Percentiles rank a stretch among this genome's conserved stretches.
phyloP scores from a whole-genome alignment of 306 rosid genomes.

The Notholithocarpus densiflorus region DNA sequence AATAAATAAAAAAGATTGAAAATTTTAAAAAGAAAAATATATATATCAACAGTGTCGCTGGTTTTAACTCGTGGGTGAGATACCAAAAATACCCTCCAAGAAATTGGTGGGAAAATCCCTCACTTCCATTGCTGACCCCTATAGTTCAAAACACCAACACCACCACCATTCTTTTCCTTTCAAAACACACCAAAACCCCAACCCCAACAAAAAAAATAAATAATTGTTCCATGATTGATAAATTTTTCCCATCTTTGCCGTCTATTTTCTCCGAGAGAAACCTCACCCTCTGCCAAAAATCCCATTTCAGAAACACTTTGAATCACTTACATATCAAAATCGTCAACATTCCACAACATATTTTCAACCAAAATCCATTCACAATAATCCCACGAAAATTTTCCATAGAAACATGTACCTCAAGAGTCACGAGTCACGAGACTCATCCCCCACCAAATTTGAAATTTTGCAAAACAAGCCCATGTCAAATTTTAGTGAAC shows the following conservation, averaged over 20 bases:
- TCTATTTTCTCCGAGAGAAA: background rate
- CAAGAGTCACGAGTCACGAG: no score
- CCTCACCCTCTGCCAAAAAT: background rate
- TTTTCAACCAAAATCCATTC: background rate
- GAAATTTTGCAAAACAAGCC: background rate
- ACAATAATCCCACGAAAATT: background rate
- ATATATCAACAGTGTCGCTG: background rate
- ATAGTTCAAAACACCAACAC: background rate
- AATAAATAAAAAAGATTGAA: background rate
- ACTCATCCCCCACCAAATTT: background rate
- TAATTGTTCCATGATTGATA: no score
- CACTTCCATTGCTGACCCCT: constrained; percentile 14
- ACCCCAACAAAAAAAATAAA: no score
- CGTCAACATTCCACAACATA: background rate
- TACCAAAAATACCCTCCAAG: constrained; percentile 26
- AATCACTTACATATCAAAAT: background rate
- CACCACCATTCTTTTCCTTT: background rate
- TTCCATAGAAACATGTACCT: background rate
- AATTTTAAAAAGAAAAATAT: background rate
- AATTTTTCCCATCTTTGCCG: no score
- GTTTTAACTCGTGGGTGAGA: background rate
- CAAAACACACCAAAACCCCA: no score
- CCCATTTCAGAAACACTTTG: background rate
- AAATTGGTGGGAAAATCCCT: constrained; percentile 30
- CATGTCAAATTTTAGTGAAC: background rate